These are phyloP conservation scores for Amanita rimosa DNA, from an alignment of 768 basidiomycete species.

Conservation along the genomic window DNA sequence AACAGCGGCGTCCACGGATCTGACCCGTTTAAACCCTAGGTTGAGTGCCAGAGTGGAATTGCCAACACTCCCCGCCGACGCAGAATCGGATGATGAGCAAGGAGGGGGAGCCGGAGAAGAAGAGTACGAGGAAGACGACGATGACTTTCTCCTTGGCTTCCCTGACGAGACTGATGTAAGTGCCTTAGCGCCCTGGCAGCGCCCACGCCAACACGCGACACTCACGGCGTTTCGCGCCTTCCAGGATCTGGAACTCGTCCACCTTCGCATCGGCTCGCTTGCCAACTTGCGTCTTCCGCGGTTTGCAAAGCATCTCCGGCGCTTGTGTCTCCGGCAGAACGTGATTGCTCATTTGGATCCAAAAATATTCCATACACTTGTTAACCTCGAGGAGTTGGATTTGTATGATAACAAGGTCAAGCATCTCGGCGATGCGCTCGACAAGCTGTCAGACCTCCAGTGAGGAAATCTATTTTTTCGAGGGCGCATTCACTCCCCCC, in stretches of 20 bases:
- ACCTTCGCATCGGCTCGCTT: slow-evolving; percentile 64
- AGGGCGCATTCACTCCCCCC: background rate
- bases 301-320: slow-evolving; percentile 59
- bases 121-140: slow-evolving; percentile 36
- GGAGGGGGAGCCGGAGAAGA: slow-evolving; percentile 34
- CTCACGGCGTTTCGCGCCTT: slow-evolving; percentile 3
- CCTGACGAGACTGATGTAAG: slow-evolving; percentile 80
- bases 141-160: slow-evolving; percentile 63
- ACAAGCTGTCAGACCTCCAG: slow-evolving; percentile 43
- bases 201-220: background rate
- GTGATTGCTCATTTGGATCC: slow-evolving; percentile 63
- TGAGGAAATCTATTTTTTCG: slow-evolving; percentile 19
- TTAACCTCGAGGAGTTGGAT: slow-evolving; percentile 78
- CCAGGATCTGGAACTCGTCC: slow-evolving; percentile 85
- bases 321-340: slow-evolving; percentile 82
- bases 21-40: background rate
- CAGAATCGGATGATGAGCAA: slow-evolving; percentile 33
- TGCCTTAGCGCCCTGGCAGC: background rate
- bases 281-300: slow-evolving; percentile 57
- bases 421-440: slow-evolving; percentile 52
- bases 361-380: slow-evolving; percentile 54
- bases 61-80: slow-evolving; percentile 20
- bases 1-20: background rate
- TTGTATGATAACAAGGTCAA: slow-evolving; percentile 95
- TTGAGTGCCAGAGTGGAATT: slow-evolving; percentile 11